phyloP scores from a whole-genome alignment of 768 basidiomycete species.

The Hygrocybe coccinea region DNA sequence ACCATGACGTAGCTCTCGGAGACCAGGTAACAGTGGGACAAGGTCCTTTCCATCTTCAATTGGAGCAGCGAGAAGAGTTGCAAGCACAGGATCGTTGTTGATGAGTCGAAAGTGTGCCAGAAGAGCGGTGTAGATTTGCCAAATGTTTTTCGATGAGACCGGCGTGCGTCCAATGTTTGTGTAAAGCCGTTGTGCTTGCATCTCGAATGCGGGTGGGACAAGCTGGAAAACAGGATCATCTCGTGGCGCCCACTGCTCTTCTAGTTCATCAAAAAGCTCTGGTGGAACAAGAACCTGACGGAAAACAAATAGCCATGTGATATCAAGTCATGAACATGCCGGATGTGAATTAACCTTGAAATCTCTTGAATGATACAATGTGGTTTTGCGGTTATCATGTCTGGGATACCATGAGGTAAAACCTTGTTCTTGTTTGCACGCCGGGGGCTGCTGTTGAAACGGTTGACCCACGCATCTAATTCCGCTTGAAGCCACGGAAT shows the following conservation, averaged over 20 bases:
- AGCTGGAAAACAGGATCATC: slow-evolving; percentile 34
- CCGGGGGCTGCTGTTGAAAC: slow-evolving; percentile 19
- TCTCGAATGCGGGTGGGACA: slow-evolving; percentile 26
- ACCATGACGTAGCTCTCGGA: too few relatives aligned
- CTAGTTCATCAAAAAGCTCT: slow-evolving; percentile 16
- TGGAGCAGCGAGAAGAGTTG: too few relatives aligned
- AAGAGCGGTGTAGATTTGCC: slow-evolving; percentile 11
- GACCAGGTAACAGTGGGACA: too few relatives aligned
- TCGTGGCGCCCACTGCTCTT: slow-evolving; percentile 26
- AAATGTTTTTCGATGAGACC: slow-evolving; percentile 18
- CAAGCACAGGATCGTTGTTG: too few relatives aligned
- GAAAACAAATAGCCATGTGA: neutral
- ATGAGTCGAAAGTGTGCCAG: too few relatives aligned
- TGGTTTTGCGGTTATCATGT: slow-evolving; percentile 25
- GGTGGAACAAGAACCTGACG: slow-evolving; percentile 18
- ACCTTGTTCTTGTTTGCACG: slow-evolving; percentile 28
- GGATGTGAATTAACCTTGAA: slow-evolving; percentile 27
- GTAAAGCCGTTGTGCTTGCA: slow-evolving; percentile 18
- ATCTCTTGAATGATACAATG: slow-evolving; percentile 23
- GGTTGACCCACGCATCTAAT: slow-evolving; percentile 25
- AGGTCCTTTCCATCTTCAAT: too few relatives aligned
- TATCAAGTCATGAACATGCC: neutral
- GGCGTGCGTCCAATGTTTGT: slow-evolving; percentile 19
- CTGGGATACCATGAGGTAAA: slow-evolving; percentile 35
- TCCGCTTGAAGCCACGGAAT: slow-evolving; percentile 35